phyloP scores from a whole-genome alignment of 163 green algal species.

The Coccomyxa subellipsoidea region DNA sequence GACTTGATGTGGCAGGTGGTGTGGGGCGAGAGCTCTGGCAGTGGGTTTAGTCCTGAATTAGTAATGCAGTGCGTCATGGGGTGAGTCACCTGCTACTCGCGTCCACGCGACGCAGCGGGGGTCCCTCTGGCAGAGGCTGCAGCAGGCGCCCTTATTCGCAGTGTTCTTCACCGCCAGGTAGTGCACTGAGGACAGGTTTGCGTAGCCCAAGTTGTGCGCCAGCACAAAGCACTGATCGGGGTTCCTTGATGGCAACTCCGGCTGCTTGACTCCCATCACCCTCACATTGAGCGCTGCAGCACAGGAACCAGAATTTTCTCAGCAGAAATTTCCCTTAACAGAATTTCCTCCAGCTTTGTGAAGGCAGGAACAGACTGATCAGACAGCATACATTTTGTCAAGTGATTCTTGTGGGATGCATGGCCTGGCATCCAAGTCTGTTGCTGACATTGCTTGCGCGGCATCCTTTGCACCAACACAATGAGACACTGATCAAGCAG shows the following conservation, averaged over 20 bases:
- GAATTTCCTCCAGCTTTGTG: neutral
- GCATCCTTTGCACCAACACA: too few species aligned
- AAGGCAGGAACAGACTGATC: neutral
- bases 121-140: neutral
- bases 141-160: neutral
- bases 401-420: too few species aligned
- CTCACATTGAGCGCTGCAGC: neutral
- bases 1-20: too few species aligned
- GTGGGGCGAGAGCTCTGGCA: too few species aligned
- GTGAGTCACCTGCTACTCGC: neutral
- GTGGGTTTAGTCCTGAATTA: too few species aligned
- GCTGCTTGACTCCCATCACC: neutral
- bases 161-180: constrained; percentile 5
- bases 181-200: neutral
- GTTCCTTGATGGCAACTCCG: neutral
- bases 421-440: too few species aligned
- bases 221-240: neutral
- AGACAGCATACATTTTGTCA: neutral
- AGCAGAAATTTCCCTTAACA: neutral
- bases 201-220: neutral
- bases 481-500: too few species aligned
- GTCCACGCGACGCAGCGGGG: neutral
- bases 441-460: too few species aligned
- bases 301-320: neutral
- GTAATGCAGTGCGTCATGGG: too few species aligned